Evolutionary conservation across 2,329 filamentous ascomycete genomes (phyloP), one percentile per base, ranked within the genome.

Genomic region (Tolypocladium sp.): DNA sequence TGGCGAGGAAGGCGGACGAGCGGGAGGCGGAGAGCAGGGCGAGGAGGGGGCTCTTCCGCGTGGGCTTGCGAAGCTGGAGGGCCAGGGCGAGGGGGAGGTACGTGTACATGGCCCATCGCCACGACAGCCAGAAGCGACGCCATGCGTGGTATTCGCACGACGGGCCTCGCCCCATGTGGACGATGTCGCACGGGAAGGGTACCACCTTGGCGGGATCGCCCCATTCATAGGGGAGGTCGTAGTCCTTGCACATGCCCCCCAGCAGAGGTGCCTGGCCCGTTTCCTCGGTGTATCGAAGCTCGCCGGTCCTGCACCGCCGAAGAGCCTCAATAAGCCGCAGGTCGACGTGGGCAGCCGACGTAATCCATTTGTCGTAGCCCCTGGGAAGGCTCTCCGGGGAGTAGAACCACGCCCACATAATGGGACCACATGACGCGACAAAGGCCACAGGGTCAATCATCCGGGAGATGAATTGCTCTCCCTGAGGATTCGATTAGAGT

Each of bases 321-420:
- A 96, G 82, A 3, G 88, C 88, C 64, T 89, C 80, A 57, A 94
- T 83, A 33, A 96, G 82, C 8, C 91, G 88, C 17, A 74, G 67
- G 70, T 96, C 91, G 25, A 94, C 85, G 52, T 87, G 81, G 4
- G 91, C 91, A 4, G 88, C 89, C 27, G 87, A 85, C 46, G 82
- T 84, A 65, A 96, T 94, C 91, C 91, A 95, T 69, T 86, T 87
- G 66, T 86, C 87, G 75, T 95, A 95, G 46, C 86, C 81, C 35
- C 76, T 79, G 2, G 91, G 91, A 1, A 96, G 80, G 25, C 83
- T 80, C 41, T 83, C 79, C 0, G 91, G 90, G 12, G 78, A 71
- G 74, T 93, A 96, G 70, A 95, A 87, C 89, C 90, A 96, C 22
- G 90, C 83, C 88, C 90, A 93, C 91, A 95, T 96, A 64, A 95